phyloP scores from a whole-genome alignment of 768 basidiomycete species.

The Mycena leptocephala region DNA sequence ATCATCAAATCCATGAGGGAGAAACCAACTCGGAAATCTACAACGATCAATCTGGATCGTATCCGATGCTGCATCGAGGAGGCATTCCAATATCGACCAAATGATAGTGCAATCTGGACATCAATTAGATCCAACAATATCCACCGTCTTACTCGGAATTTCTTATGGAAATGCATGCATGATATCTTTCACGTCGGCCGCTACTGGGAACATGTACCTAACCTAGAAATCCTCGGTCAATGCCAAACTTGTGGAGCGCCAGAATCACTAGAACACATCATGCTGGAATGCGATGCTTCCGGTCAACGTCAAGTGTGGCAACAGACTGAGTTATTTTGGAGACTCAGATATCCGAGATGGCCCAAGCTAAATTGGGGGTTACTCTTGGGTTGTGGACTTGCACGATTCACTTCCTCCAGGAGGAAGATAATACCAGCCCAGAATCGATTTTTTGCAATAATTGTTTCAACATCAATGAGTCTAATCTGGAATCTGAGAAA shows the following conservation, averaged over 20 bases:
- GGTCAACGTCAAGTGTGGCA: constrained; percentile 8
- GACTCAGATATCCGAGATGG: neutral
- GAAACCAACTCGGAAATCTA: neutral
- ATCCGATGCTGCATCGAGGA: neutral
- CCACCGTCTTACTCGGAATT: neutral
- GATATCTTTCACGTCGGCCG: neutral
- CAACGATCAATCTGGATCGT: neutral
- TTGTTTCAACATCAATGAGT: neutral
- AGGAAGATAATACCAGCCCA: neutral
- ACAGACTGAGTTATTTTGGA: neutral
- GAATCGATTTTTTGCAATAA: neutral
- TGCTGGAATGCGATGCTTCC: constrained; percentile 1
- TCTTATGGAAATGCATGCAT: neutral
- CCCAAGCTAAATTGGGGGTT: neutral
- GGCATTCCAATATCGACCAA: neutral
- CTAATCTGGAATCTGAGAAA: constrained; percentile 19
- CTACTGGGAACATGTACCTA: neutral
- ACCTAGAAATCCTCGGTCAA: neutral
- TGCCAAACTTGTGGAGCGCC: neutral
- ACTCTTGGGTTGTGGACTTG: neutral
- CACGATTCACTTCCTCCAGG: neutral
- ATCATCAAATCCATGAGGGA: neutral
- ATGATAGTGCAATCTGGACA: neutral
- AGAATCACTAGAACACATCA: constrained; percentile 12
- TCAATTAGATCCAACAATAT: neutral